phyloP scores from a whole-genome alignment of 306 rosid genomes.

The Castanea sativa region DNA sequence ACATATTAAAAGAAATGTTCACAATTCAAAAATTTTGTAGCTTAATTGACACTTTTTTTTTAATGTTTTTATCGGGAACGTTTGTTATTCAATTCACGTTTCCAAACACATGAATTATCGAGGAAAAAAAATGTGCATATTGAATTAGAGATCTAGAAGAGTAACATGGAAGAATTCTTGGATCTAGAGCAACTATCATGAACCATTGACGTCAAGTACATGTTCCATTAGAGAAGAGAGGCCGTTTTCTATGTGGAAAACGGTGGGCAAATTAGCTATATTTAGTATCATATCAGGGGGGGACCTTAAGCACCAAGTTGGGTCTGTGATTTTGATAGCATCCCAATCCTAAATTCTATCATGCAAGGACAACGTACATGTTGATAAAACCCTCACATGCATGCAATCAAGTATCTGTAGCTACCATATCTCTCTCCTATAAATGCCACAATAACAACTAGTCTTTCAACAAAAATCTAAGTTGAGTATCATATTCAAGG shows the following conservation, averaged over 20 bases:
- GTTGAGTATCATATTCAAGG: neutral
- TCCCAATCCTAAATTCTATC: slow-evolving; percentile 1
- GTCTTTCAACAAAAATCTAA: neutral
- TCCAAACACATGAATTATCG: no score
- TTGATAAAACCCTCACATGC: neutral
- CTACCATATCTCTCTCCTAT: neutral
- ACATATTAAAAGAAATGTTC: no score
- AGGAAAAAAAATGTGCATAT: neutral
- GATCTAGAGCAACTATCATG: slow-evolving; percentile 1
- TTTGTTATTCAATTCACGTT: no score
- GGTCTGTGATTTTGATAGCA: neutral
- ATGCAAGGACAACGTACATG: neutral
- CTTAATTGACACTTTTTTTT: no score
- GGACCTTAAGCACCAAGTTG: slow-evolving; percentile 17
- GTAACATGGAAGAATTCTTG: neutral
- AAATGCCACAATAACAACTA: neutral
- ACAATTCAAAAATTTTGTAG: no score
- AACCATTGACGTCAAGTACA: slow-evolving; percentile 10
- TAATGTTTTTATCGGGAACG: no score
- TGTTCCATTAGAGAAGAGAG: slow-evolving; percentile 4
- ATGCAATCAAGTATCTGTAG: no score
- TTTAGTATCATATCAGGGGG: neutral
- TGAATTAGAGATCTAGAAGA: neutral
- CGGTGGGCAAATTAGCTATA: slow-evolving; percentile 25
- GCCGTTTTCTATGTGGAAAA: slow-evolving; percentile 3